A percentile compares a stretch with the other conserved stretches of the same genome.
Evolutionary conservation across 495 filamentous ascomycete species (phyloP).

Genomic region (Penicillium cataractarum): DNA sequence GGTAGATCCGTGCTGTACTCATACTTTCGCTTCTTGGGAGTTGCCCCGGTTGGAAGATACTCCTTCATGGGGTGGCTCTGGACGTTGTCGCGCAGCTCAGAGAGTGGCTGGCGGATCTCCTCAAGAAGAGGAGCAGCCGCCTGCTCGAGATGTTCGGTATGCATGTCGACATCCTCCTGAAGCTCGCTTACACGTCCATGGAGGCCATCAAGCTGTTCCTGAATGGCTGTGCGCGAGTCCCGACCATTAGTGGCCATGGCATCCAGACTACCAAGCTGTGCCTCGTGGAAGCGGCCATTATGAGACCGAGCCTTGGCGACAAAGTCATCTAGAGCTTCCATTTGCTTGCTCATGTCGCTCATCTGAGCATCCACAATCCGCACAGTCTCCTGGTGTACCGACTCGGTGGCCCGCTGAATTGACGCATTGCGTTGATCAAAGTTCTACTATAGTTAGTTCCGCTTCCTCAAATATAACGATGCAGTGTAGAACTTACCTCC

Average conservation of each 20-base stretch:
- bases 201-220: constrained; percentile 63
- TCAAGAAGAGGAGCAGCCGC: constrained; percentile 61
- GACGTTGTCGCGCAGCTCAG: constrained; percentile 66
- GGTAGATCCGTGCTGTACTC: constrained; percentile 76
- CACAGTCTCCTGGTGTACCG: constrained; percentile 90
- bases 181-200: constrained; percentile 64
- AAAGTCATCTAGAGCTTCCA: constrained; percentile 87
- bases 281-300: constrained; percentile 74
- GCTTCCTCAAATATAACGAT: neutral
- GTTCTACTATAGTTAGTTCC: constrained; percentile 51
- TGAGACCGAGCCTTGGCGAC: constrained; percentile 81
- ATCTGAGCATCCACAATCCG: constrained; percentile 90
- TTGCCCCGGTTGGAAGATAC: constrained; percentile 82
- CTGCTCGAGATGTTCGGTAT: constrained; percentile 55
- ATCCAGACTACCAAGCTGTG: constrained; percentile 62
- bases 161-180: constrained; percentile 61
- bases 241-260: constrained; percentile 65
- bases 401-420: constrained; percentile 79
- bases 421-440: constrained; percentile 79
- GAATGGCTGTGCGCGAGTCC: constrained; percentile 70
- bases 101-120: constrained; percentile 68
- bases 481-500: constrained; percentile 58
- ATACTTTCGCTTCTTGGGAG: constrained; percentile 78
- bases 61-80: constrained; percentile 65
- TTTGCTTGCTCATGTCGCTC: constrained; percentile 80